Conservation (phyloP, 371 early-diverging fungal species). For the Apophysomyces variabilis region DNA sequence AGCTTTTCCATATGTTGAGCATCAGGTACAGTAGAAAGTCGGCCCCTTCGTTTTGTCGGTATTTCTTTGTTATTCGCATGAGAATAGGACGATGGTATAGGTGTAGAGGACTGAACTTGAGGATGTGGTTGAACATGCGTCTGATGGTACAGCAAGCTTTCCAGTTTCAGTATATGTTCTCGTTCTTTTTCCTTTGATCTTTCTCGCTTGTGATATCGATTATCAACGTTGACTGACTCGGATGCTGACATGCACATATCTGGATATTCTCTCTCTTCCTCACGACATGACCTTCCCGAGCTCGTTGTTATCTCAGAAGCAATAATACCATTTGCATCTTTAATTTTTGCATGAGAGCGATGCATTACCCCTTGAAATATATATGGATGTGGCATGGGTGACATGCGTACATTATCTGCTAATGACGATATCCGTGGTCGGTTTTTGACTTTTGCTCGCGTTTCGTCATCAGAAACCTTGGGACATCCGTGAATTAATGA, state of each 20-base stretch:
- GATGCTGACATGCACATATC: too few relatives aligned
- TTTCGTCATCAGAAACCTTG: too few relatives aligned
- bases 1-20: slow-evolving; percentile 88
- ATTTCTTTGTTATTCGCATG: slow-evolving; percentile 35
- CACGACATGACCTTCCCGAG: slow-evolving; percentile 3
- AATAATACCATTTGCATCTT: not conserved
- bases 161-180: slow-evolving; percentile 7
- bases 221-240: not conserved
- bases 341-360: not conserved
- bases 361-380: not conserved
- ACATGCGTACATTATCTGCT: not conserved
- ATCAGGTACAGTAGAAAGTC: slow-evolving; percentile 80
- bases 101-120: slow-evolving; percentile 8
- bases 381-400: slow-evolving; percentile 25
- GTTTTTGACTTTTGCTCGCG: not conserved
- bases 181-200: not conserved
- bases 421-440: not conserved
- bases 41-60: slow-evolving; percentile 7
- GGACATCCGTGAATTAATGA: too few relatives aligned
- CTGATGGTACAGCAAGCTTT: not conserved
- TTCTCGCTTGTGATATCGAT: not conserved
- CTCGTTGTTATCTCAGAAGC: not conserved
- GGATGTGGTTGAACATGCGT: not conserved
- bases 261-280: slow-evolving; percentile 10
- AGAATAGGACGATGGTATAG: slow-evolving; percentile 8